These are phyloP conservation scores for Colletotrichum liriopes DNA, from an alignment of 2,329 filamentous ascomycete species.

Conservation along the genomic window DNA sequence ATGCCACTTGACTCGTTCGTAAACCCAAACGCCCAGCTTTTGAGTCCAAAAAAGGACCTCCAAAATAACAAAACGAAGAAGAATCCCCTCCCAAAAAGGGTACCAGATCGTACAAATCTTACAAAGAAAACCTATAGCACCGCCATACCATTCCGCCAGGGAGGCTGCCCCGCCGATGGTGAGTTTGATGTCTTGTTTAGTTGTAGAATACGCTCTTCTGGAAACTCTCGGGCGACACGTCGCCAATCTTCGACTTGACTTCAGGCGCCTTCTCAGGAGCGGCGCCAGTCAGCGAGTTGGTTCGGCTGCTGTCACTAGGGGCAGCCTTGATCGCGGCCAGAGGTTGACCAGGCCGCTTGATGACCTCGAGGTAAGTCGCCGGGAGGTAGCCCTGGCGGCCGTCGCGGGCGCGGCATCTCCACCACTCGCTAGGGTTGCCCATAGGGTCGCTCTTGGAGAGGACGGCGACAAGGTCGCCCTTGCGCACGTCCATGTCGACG, in stretches of 20 bases:
- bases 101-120: conserved; percentile 28
- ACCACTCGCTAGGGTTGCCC: conserved; percentile 96
- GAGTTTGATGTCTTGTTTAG: conserved; percentile 48
- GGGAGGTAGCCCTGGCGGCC: conserved; percentile 94
- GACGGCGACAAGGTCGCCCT: conserved; percentile 95
- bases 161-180: background rate
- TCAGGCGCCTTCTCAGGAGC: conserved; percentile 45
- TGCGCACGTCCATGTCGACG: conserved; percentile 92
- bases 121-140: conserved; percentile 36
- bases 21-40: conserved; percentile 45
- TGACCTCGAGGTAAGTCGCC: conserved; percentile 88
- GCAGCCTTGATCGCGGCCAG: conserved; percentile 68
- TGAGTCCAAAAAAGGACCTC: conserved; percentile 17
- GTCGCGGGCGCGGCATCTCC: conserved; percentile 92
- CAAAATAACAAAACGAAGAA: conserved; percentile 1
- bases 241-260: conserved; percentile 65
- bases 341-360: conserved; percentile 67
- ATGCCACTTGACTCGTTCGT: conserved; percentile 9
- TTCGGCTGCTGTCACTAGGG: conserved; percentile 62
- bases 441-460: conserved; percentile 93
- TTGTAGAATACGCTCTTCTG: conserved; percentile 74
- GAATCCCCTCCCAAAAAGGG: conserved; percentile 1
- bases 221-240: conserved; percentile 69
- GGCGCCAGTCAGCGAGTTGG: conserved; percentile 67
- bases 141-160: conserved; percentile 8